Evolutionary conservation across 2,329 filamentous ascomycete species (phyloP).

Genomic region (Cladophialophora yegresii): DNA sequence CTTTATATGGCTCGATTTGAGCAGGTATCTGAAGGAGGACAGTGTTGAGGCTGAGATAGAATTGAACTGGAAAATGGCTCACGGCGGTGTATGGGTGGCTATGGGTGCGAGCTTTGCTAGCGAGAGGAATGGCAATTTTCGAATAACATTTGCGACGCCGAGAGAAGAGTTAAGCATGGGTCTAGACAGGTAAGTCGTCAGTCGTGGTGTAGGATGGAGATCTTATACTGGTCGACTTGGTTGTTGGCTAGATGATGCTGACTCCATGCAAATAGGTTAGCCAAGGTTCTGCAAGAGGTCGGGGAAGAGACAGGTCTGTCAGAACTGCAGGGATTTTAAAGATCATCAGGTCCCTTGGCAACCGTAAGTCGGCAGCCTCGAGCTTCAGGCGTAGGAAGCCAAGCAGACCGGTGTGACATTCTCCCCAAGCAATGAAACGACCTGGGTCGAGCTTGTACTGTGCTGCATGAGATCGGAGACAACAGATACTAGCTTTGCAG

Average conservation of each 20-base stretch:
- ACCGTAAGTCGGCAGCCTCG: not conserved
- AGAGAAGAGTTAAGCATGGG: constrained; percentile 29
- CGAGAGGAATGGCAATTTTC: constrained; percentile 30
- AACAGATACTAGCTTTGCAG: constrained; percentile 24
- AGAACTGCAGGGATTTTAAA: not conserved
- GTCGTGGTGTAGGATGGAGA: not conserved
- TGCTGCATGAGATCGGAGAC: constrained; percentile 15
- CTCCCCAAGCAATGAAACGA: constrained; percentile 22
- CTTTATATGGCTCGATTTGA: constrained; percentile 33
- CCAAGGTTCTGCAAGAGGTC: constrained; percentile 21
- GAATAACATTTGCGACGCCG: constrained; percentile 32
- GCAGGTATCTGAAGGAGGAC: constrained; percentile 24
- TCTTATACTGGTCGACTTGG: not conserved
- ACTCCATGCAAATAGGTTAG: constrained; percentile 13
- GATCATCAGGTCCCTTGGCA: not conserved
- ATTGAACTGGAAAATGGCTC: constrained; percentile 27
- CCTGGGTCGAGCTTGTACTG: constrained; percentile 15
- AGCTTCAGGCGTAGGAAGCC: too few species aligned
- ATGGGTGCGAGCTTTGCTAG: constrained; percentile 28
- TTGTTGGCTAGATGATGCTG: not conserved
- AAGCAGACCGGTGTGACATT: constrained; percentile 23
- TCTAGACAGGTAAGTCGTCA: constrained; percentile 24
- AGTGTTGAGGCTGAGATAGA: constrained; percentile 24
- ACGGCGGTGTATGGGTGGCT: constrained; percentile 30
- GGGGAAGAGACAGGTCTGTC: not conserved